Evolutionary conservation across 2,329 filamentous ascomycete species (phyloP), one percentile per base, ranked within the genome.

Genomic region (Ophiocordyceps polyrhachis-furcata): DNA sequence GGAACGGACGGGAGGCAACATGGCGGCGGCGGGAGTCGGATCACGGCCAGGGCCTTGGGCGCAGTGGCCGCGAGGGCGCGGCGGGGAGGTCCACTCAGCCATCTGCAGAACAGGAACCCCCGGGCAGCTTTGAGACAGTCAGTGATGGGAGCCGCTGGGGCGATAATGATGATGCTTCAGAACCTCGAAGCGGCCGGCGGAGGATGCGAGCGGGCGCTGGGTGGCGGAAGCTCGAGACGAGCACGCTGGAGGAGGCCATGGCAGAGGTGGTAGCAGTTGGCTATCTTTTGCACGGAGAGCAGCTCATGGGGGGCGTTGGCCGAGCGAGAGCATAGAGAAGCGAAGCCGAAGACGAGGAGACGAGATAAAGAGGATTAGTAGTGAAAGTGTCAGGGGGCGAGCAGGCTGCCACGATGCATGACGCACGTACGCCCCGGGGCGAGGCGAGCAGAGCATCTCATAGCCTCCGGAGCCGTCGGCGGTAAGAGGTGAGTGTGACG

Each of bases 21-120:
- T 11, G 35, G n/a, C n/a, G 41, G 7, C n/a, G 41, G 25, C 23
- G 23, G 14, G 15, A 3, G 17, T 21, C 23, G 21, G 11, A 42
- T 19, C 19, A 28, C 5, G 7, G 23, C 13, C 23, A 28, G 40
- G 5, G 23, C 13, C 46, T 55, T 61, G 15, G 52, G 46, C 28
- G 54, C 45, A 35, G 53, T 55, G 17, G 55, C 50, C 15, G 57
- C 54, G 19, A 55, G 48, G 47, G 55, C 54, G 38, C 50, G 53
- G 45, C 55, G 55, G 43, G 19, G 12, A 12, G 19, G 20, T 20
- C 2, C 12, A 20, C 19, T 23, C 12, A 41, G 38, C 38, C 38
- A 41, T 41, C 12, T 14, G 19, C 38, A 20, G 17, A 11, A 38
- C 35, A 38, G n/a, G 4, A 19, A 19, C 35, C 17, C n/a, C 35